phyloP scores from a whole-genome alignment of 139 green algal species.

The Astrephomene gubernaculifera region DNA sequence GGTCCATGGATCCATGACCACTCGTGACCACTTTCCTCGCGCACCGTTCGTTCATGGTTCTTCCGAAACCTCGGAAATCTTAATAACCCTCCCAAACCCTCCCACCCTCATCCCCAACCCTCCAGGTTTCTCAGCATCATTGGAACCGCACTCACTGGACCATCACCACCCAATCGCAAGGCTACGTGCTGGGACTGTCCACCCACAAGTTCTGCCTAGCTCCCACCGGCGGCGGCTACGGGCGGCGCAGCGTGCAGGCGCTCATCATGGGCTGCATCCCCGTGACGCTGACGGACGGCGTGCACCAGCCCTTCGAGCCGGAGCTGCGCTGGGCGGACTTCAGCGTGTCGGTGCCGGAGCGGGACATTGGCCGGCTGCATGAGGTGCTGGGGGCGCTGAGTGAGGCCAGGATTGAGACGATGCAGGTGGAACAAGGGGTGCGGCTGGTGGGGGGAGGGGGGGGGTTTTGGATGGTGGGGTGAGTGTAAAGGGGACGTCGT shows the following conservation, averaged over 20 bases:
- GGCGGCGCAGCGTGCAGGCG: constrained; percentile 44
- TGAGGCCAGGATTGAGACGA: not conserved
- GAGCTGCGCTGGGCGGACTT: constrained; percentile 41
- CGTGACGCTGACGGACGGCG: constrained; percentile 44
- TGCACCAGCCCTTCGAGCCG: constrained; percentile 60
- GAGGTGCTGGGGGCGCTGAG: constrained; percentile 15
- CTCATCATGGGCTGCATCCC: constrained; percentile 52
- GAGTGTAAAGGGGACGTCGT: too few relatives aligned
- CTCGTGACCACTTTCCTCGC: too few relatives aligned
- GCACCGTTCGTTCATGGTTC: too few relatives aligned
- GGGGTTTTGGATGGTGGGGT: not conserved
- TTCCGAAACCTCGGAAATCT: too few relatives aligned
- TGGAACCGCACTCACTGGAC: constrained; percentile 29
- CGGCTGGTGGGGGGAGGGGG: not conserved
- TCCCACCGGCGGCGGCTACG: constrained; percentile 39
- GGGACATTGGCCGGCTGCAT: constrained; percentile 44
- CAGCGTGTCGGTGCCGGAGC: constrained; percentile 38
- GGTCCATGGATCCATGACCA: too few relatives aligned
- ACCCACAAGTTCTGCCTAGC: constrained; percentile 37
- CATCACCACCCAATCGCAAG: not conserved
- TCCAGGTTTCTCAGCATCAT: constrained; percentile 27
- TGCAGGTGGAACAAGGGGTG: too few relatives aligned
- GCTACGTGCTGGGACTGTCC: not conserved
- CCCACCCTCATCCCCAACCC: too few relatives aligned
- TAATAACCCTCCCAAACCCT: too few relatives aligned